Conservation (phyloP, 2,329 filamentous ascomycete genomes). For the Colletotrichum limetticola region DNA sequence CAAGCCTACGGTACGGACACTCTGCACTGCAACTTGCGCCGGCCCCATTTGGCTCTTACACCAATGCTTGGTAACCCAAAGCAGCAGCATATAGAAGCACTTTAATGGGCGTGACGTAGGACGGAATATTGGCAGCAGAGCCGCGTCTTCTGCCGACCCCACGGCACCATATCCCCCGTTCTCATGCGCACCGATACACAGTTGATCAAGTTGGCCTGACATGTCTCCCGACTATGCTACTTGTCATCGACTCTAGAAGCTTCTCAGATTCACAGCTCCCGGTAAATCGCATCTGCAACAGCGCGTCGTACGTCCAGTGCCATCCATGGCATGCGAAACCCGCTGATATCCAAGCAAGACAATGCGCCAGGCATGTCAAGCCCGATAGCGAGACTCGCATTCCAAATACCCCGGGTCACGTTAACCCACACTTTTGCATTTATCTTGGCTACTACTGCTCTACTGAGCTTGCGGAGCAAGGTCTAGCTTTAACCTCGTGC, state of each 20-base stretch:
- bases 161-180: slow-evolving; percentile 1
- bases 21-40: neutral
- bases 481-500: slow-evolving; percentile 34
- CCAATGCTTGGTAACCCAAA: too few relatives aligned
- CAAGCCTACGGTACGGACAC: neutral
- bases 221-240: neutral
- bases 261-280: neutral
- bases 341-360: neutral
- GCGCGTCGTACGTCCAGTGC: slow-evolving; percentile 3
- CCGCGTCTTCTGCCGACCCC: neutral
- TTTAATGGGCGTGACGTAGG: slow-evolving; percentile 8
- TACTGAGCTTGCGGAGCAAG: neutral
- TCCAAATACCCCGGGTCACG: slow-evolving; percentile 16
- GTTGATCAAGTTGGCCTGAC: neutral
- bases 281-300: neutral
- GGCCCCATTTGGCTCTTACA: neutral
- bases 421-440: neutral
- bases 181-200: slow-evolving; percentile 7
- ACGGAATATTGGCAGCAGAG: neutral
- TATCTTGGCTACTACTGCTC: neutral
- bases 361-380: slow-evolving; percentile 1
- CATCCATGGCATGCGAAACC: neutral
- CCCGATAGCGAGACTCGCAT: slow-evolving; percentile 8
- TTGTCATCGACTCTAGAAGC: neutral
- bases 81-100: neutral